Conservation (phyloP, 225 moss, liverwort and hornwort genomes). For the Marchantia polymorpha region DNA sequence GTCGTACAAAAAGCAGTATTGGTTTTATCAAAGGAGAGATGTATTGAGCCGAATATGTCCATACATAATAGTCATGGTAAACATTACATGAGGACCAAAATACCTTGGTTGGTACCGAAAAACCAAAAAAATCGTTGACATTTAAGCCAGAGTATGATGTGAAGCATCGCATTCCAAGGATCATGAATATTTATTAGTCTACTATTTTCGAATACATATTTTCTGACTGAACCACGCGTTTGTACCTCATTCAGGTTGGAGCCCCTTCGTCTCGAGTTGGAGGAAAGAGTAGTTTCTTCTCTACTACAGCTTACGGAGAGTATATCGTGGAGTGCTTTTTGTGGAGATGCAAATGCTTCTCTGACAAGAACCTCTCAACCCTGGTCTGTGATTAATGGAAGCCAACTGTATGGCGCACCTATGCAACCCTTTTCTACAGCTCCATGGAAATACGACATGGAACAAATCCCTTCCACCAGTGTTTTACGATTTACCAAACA, state of each 20-base stretch:
- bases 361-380: constrained; percentile 46
- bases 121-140: neutral
- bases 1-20: no score
- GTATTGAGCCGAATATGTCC: no score
- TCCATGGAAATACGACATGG: constrained; percentile 76
- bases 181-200: neutral
- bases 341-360: constrained; percentile 46
- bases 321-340: constrained; percentile 58
- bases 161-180: neutral
- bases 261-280: constrained; percentile 85
- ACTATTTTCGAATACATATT: neutral
- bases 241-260: constrained; percentile 59
- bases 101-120: no score
- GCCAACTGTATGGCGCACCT: constrained; percentile 49
- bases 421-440: constrained; percentile 62
- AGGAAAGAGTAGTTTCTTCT: constrained; percentile 87
- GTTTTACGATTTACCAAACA: constrained; percentile 61
- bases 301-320: constrained; percentile 69
- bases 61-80: no score
- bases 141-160: neutral
- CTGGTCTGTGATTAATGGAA: constrained; percentile 78
- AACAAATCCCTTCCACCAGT: constrained; percentile 57
- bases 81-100: neutral
- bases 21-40: no score
- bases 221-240: neutral